A percentile compares a stretch with the other conserved stretches of the same genome.
phyloP scores from a whole-genome alignment of 2,329 filamentous ascomycete species.

The Ascochyta koolunga region DNA sequence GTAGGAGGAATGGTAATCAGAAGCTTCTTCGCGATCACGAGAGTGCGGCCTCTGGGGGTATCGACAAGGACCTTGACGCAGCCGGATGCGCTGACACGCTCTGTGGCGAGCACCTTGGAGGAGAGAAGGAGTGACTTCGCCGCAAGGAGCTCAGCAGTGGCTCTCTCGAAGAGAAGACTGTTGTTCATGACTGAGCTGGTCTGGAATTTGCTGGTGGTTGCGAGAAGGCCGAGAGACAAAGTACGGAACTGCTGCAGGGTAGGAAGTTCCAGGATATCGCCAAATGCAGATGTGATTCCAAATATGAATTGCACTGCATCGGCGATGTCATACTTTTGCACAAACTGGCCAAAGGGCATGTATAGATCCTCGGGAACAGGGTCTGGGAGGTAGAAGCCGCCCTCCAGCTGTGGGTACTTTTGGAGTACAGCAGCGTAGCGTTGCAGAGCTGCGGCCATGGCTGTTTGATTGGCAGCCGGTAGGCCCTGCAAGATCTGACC shows the following conservation, averaged over 20 bases:
- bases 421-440: constrained; percentile 35
- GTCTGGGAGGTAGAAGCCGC: constrained; percentile 54
- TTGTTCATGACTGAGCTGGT: constrained; percentile 25
- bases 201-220: constrained; percentile 8
- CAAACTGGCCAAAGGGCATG: constrained; percentile 57
- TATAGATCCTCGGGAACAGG: constrained; percentile 56
- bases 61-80: constrained; percentile 18
- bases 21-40: constrained; percentile 49
- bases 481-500: constrained; percentile 18
- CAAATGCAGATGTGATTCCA: constrained; percentile 1
- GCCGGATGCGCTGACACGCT: constrained; percentile 10
- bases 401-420: constrained; percentile 22
- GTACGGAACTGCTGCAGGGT: constrained; percentile 41
- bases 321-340: constrained; percentile 55
- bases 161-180: constrained; percentile 30
- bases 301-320: constrained; percentile 50
- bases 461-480: constrained; percentile 7
- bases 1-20: constrained; percentile 53
- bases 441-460: constrained; percentile 15
- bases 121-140: constrained; percentile 18
- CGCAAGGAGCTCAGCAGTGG: constrained; percentile 13
- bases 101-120: constrained; percentile 37
- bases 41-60: constrained; percentile 21
- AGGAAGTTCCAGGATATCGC: constrained; percentile 52
- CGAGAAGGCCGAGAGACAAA: constrained; percentile 2